Percentiles rank a stretch among this genome's conserved stretches.
Conservation (phyloP, 441 rosid species). For the Syzygium malaccense region DNA sequence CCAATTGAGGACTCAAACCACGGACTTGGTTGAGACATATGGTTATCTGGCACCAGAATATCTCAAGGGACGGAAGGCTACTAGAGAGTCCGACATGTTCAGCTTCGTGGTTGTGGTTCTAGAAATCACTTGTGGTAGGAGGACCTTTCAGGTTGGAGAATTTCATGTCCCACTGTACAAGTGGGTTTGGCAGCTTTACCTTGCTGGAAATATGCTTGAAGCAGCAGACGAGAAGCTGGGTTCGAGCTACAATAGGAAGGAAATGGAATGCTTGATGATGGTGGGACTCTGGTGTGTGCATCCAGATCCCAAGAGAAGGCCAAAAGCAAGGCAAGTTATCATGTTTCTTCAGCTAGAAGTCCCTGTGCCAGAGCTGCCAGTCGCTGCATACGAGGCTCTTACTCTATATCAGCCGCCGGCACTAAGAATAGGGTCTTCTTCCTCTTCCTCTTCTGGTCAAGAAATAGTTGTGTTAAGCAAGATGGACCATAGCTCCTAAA, state of each 20-base stretch:
- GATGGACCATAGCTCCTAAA: background rate
- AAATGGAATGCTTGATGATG: background rate
- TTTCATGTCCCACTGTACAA: background rate
- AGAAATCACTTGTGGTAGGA: background rate
- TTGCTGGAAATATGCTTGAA: background rate
- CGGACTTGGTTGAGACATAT: background rate
- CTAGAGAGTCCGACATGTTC: background rate
- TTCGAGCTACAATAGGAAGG: background rate
- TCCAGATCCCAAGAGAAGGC: background rate
- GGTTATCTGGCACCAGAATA: background rate
- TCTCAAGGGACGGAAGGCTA: background rate
- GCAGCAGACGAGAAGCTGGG: background rate
- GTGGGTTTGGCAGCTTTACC: background rate
- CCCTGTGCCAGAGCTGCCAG: background rate
- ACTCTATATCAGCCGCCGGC: background rate
- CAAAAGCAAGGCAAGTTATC: background rate
- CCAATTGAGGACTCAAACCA: fast-evolving
- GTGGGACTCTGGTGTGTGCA: background rate
- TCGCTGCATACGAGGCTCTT: background rate
- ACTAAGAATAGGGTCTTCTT: background rate
- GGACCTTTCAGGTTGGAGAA: background rate
- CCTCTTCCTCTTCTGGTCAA: background rate
- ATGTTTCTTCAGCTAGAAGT: background rate
- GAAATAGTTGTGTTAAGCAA: background rate
- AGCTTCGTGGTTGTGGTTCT: background rate